Evolutionary conservation across 208 protist species (phyloP), one percentile per base, ranked within the genome.

Genomic region (Endotrypanum monterogeii): DNA sequence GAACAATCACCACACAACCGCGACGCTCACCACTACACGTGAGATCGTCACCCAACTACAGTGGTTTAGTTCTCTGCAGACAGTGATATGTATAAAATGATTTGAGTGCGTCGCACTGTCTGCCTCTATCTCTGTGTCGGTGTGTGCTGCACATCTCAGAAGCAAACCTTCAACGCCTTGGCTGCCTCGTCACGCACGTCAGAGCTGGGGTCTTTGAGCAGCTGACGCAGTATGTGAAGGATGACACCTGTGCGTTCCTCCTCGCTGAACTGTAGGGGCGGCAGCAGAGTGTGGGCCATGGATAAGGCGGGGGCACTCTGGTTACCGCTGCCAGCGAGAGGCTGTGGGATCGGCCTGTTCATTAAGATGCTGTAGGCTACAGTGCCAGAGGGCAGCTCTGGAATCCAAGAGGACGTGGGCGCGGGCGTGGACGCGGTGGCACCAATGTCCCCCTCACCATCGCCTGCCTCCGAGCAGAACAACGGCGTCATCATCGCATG

Each of bases 161-260:
- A 93, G 63, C 89, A 94, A 23, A 94, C 63, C 73, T 87, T 77
- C 74, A 96, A 66, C 28, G 92, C 92, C 71, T 88, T 87, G 8
- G 89, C 87, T 1, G 92, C 92, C 67, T 94, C 88, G 65, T 96
- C 80, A 20, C 92, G 87, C 20, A 96, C 89, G 72, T 96, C 89
- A 5, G 62, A 60, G 48, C 86, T 88, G 28, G 82, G 69, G 69
- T 96, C 92, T 65, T 93, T 84, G 67, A 96, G 54, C 67, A 96
- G 80, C 57, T 89, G 67, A 25, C 89, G 83, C 58, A 96, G 69
- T 9, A 96, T 77, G 61, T 79, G 46, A 41, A 96, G 56, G 50
- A 96, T 75, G 28, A 91, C 83, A 25, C 89, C 92, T 28, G 88
- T 90, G 75, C 86, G 88, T 58, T 96, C 89, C 68, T 89, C 72